Evolutionary conservation across 2,329 filamentous ascomycete species (phyloP).

Genomic region (Diatrype stigma): DNA sequence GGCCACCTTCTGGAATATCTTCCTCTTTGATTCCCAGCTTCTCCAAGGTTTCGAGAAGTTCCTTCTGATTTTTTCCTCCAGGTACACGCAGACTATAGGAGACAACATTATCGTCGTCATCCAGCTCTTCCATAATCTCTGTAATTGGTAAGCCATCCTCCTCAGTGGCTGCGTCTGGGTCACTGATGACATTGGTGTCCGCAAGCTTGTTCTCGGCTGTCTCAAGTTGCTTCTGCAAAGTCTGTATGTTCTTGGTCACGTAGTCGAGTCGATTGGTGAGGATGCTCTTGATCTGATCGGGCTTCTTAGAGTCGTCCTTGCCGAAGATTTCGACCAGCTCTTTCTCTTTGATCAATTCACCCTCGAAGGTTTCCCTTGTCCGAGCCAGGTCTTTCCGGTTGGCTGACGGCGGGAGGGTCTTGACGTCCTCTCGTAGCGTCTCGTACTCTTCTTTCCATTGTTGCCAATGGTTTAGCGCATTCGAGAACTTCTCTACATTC

Average conservation of each 20-base stretch:
- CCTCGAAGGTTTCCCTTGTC: slow-evolving; percentile 56
- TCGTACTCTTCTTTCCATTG: slow-evolving; percentile 92
- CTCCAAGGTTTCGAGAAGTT: slow-evolving; percentile 67
- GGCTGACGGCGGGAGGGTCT: slow-evolving; percentile 46
- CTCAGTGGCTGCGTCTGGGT: slow-evolving; percentile 54
- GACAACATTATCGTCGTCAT: slow-evolving; percentile 83
- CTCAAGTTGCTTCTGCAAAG: slow-evolving; percentile 54
- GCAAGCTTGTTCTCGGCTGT: slow-evolving; percentile 66
- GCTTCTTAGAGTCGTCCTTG: slow-evolving; percentile 42
- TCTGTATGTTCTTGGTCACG: slow-evolving; percentile 74
- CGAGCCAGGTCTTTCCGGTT: slow-evolving; percentile 51
- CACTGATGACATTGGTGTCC: slow-evolving; percentile 54
- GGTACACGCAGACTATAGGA: slow-evolving; percentile 64
- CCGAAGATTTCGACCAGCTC: slow-evolving; percentile 51
- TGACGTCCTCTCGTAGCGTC: slow-evolving; percentile 76
- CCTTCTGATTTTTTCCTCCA: slow-evolving; percentile 56
- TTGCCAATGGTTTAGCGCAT: slow-evolving; percentile 81
- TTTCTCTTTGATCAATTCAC: slow-evolving; percentile 58
- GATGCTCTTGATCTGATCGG: slow-evolving; percentile 61
- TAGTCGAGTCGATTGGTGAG: slow-evolving; percentile 81
- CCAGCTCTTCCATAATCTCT: slow-evolving; percentile 88
- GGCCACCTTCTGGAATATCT: slow-evolving; percentile 21
- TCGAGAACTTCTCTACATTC: slow-evolving; percentile 68
- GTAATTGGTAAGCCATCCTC: slow-evolving; percentile 74
- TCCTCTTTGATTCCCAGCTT: slow-evolving; percentile 66